Percentiles rank a stretch among this genome's conserved stretches.
Conservation (phyloP, 495 filamentous ascomycete species). For the Hypoxylon trugodes region DNA sequence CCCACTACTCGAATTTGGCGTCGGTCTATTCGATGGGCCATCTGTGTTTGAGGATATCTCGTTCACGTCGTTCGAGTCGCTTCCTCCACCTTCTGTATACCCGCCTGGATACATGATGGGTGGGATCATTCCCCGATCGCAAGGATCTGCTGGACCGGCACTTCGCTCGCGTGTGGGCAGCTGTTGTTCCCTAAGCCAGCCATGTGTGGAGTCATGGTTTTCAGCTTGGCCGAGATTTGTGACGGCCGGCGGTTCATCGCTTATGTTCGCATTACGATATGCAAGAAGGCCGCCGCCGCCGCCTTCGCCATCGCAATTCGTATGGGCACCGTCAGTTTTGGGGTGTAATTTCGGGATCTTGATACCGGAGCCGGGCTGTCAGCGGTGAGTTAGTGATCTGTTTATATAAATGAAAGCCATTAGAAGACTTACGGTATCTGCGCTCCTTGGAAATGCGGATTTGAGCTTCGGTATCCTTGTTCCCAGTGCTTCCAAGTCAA, state of each 20-base stretch:
- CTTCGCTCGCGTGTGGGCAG: slow-evolving; percentile 47
- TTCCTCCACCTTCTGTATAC: slow-evolving; percentile 39
- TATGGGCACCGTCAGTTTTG: neutral
- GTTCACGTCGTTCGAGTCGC: slow-evolving; percentile 53
- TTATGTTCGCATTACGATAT: slow-evolving; percentile 49
- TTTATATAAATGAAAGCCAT: neutral
- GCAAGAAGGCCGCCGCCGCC: slow-evolving; percentile 34
- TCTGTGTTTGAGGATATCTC: slow-evolving; percentile 49
- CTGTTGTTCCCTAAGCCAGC: slow-evolving; percentile 49
- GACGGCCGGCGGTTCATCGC: slow-evolving; percentile 38
- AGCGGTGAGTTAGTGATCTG: neutral
- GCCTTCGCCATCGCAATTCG: slow-evolving; percentile 6
- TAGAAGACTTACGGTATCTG: slow-evolving; percentile 54
- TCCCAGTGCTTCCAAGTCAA: slow-evolving; percentile 80
- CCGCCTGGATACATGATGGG: slow-evolving; percentile 40
- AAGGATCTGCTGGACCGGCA: slow-evolving; percentile 28
- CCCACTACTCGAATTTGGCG: slow-evolving; percentile 61
- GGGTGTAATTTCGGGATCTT: slow-evolving; percentile 18
- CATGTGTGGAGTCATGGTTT: slow-evolving; percentile 29
- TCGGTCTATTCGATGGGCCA: slow-evolving; percentile 55
- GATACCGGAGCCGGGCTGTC: slow-evolving; percentile 30
- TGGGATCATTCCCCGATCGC: slow-evolving; percentile 44
- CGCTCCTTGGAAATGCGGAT: slow-evolving; percentile 57
- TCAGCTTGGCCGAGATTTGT: slow-evolving; percentile 45
- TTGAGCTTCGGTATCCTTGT: slow-evolving; percentile 62